phyloP scores from a whole-genome alignment of 345 rosid genomes.

The Clarkia xantiana region DNA sequence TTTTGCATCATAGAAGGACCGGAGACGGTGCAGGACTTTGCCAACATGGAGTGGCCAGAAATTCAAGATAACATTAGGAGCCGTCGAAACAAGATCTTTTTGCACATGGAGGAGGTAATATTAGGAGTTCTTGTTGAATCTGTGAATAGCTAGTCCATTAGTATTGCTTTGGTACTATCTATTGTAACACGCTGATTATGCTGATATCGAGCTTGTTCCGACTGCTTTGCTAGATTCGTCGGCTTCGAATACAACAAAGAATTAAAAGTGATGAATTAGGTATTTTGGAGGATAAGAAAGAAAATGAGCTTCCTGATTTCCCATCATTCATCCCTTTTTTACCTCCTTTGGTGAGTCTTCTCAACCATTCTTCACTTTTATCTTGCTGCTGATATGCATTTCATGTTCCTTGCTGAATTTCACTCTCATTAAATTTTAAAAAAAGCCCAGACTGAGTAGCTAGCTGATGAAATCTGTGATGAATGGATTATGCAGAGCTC shows the following conservation, averaged over 20 bases:
- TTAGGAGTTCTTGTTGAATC: neutral
- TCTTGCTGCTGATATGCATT: no score
- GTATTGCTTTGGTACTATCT: no score
- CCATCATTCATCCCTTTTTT: constrained; percentile 95
- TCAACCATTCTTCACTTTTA: no score
- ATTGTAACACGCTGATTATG: neutral
- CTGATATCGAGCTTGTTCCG: no score
- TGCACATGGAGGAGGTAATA: constrained; percentile 88
- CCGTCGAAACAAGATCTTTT: constrained; percentile 84
- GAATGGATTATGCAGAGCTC: constrained; percentile 37
- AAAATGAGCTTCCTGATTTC: constrained; percentile 76
- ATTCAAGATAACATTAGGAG: constrained; percentile 88
- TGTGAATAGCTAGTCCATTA: neutral
- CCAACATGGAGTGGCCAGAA: constrained; percentile 77
- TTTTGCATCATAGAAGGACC: constrained; percentile 99
- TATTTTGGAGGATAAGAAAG: constrained; percentile 32
- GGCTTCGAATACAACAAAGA: constrained; percentile 88
- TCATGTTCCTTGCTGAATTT: no score
- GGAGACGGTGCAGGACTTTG: constrained; percentile 86
- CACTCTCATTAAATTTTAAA: no score
- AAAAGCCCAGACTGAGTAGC: no score
- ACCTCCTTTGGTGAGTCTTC: constrained; percentile 66
- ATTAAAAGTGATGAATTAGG: constrained; percentile 69
- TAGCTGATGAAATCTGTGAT: no score
- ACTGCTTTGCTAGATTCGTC: constrained; percentile 39